Conservation (phyloP, 371 early-diverging fungal species). For the Nosema muscidifuracis region DNA sequence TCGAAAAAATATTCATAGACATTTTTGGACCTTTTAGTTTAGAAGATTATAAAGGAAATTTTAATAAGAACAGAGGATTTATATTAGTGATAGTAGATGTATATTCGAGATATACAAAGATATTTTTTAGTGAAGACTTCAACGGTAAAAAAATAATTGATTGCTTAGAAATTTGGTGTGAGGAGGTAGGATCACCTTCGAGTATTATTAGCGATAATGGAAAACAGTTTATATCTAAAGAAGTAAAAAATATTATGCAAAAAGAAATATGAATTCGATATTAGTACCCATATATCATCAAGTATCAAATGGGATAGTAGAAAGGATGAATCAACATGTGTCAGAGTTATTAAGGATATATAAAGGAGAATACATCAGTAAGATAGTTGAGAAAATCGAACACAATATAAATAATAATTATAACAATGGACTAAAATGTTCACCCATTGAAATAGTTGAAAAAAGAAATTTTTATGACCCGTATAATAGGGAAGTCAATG, state of each 20-base stretch:
- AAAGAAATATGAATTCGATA: background rate
- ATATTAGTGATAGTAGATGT: background rate
- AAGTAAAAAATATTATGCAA: background rate
- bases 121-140: background rate
- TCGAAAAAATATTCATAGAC: background rate
- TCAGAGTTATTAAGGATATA: background rate
- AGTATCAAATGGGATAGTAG: background rate
- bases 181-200: background rate
- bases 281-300: background rate
- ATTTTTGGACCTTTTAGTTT: background rate
- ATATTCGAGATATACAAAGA: background rate
- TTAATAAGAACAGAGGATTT: background rate
- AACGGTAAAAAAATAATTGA: background rate
- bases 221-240: background rate
- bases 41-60: background rate
- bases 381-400: background rate
- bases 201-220: slow-evolving; percentile 6
- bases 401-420: slow-evolving; percentile 10
- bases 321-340: background rate
- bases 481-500: background rate
- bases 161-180: background rate
- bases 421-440: background rate
- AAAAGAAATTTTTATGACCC: background rate
- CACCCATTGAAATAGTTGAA: background rate
- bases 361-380: background rate